Evolutionary conservation across 2,329 filamentous ascomycete species (phyloP).

Genomic region (Fusarium sacchari): DNA sequence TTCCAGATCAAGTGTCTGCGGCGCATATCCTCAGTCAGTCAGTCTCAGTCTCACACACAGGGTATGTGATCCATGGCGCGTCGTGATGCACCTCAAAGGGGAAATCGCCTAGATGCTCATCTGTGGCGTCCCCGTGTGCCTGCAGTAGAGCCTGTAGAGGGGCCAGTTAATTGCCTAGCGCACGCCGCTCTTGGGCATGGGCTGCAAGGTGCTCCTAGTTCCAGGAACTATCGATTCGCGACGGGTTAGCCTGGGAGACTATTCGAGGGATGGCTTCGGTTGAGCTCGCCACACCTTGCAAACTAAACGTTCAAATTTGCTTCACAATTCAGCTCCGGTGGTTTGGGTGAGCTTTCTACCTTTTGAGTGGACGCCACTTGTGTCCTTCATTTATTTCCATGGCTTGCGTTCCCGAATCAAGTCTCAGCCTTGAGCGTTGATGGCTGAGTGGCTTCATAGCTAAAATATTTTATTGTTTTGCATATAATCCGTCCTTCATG

Average conservation of each 20-base stretch:
- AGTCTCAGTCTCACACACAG: conserved; percentile 5
- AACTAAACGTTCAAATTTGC: conserved; percentile 19
- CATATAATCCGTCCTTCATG: not conserved
- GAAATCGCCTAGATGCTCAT: conserved; percentile 8
- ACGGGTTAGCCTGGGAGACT: conserved; percentile 1
- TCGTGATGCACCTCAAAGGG: conserved; percentile 13
- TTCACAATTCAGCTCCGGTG: conserved; percentile 1
- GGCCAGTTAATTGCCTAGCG: not conserved
- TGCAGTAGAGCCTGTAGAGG: conserved; percentile 35
- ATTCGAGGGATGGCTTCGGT: conserved; percentile 1
- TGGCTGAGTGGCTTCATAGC: not conserved
- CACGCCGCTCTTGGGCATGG: not conserved
- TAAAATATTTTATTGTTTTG: conserved; percentile 14
- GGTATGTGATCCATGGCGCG: not conserved
- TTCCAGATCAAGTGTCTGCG: conserved; percentile 29
- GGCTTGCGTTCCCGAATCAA: not conserved
- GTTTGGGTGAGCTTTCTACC: not conserved
- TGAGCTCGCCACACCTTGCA: conserved; percentile 21
- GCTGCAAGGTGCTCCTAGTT: conserved; percentile 20
- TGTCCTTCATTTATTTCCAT: conserved; percentile 8
- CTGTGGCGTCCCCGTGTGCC: conserved; percentile 30
- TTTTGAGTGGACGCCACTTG: conserved; percentile 27
- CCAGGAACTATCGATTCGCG: conserved; percentile 38
- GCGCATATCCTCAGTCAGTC: conserved; percentile 24
- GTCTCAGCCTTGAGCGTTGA: not conserved